Evolutionary conservation across 1,284 basidiomycete species (phyloP).

Genomic region (Ceratobasidium sp.): DNA sequence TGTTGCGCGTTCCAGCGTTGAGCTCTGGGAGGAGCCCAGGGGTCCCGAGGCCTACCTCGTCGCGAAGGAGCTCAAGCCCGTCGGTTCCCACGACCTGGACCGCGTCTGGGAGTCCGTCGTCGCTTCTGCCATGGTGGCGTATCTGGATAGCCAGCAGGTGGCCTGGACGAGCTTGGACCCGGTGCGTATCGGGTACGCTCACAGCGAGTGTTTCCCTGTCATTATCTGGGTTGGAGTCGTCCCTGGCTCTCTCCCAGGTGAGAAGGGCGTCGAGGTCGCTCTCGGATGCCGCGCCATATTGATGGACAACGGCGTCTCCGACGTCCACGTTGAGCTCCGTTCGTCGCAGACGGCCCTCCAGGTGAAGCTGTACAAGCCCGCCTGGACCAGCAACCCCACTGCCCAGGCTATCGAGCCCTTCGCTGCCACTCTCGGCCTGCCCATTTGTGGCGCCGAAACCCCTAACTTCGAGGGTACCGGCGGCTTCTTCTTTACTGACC

Average conservation of each 20-base stretch:
- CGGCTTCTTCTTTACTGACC: conserved; percentile 27
- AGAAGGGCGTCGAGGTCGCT: conserved; percentile 44
- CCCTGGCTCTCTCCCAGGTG: conserved; percentile 44
- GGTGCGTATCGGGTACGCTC: conserved; percentile 9
- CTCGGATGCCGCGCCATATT: conserved; percentile 46
- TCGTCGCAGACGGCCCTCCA: neutral
- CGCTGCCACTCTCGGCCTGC: conserved; percentile 39
- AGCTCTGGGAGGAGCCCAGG: too few relatives aligned
- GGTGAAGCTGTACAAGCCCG: conserved; percentile 31
- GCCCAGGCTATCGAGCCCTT: conserved; percentile 26
- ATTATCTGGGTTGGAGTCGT: conserved; percentile 49
- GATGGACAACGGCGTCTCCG: conserved; percentile 32
- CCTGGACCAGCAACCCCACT: neutral
- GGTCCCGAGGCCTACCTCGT: conserved; percentile 46
- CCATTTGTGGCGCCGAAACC: conserved; percentile 32
- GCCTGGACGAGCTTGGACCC: conserved; percentile 37
- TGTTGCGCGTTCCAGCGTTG: too few relatives aligned
- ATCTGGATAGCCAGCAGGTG: conserved; percentile 35
- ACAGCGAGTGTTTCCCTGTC: conserved; percentile 14
- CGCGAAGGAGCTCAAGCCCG: conserved; percentile 41
- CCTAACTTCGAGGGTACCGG: conserved; percentile 21
- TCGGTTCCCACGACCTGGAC: conserved; percentile 41
- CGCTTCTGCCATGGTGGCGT: conserved; percentile 29
- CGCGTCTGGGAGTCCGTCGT: conserved; percentile 40
- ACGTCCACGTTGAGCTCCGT: conserved; percentile 33